Percentiles rank a stretch among this genome's conserved stretches.
These are phyloP conservation scores for Diaporthe ampelina DNA, from an alignment of 2,329 filamentous ascomycete species.

Conservation along the genomic window DNA sequence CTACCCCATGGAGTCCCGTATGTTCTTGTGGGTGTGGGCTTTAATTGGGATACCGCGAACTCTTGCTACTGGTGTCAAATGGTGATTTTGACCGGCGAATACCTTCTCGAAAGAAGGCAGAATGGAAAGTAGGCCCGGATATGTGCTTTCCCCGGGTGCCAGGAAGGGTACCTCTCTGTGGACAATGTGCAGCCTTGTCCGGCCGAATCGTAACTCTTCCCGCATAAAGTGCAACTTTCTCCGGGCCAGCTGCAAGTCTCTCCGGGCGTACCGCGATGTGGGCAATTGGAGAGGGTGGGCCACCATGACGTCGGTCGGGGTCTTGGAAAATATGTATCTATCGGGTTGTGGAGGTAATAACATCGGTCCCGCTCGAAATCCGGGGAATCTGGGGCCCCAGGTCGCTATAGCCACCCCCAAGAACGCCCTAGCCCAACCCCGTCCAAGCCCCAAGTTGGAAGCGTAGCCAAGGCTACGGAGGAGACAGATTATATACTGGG, in stretches of 20 bases:
- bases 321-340: neutral
- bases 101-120: neutral
- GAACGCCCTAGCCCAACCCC: constrained; percentile 5
- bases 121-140: neutral
- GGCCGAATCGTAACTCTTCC: too few relatives aligned
- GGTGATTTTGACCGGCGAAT: neutral
- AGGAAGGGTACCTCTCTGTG: too few relatives aligned
- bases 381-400: constrained; percentile 7
- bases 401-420: neutral
- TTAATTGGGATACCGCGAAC: neutral
- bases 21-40: too few relatives aligned
- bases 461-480: neutral
- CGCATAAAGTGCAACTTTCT: too few relatives aligned
- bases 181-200: too few relatives aligned
- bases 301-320: neutral
- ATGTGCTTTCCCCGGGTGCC: neutral
- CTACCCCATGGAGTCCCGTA: too few relatives aligned
- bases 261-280: neutral
- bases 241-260: neutral
- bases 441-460: constrained; percentile 2
- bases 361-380: neutral
- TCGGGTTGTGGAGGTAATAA: neutral
- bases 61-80: neutral
- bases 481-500: neutral
- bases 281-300: neutral